A percentile compares a stretch with the other conserved stretches of the same genome.
Conservation (phyloP, 257 asterid genomes). For the Buddleja alternifolia region DNA sequence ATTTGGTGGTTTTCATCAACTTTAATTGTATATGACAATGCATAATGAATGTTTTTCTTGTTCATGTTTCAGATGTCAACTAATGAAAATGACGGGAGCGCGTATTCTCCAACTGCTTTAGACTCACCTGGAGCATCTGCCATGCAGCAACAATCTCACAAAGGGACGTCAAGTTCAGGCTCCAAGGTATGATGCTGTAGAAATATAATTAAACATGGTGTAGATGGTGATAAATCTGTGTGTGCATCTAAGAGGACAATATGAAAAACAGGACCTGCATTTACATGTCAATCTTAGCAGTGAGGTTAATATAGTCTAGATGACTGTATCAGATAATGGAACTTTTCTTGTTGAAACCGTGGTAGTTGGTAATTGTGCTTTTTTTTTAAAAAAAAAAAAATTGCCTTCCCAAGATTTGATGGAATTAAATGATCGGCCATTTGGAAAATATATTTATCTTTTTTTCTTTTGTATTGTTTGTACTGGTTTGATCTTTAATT, state of each 20-base stretch:
- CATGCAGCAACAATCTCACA: constrained; percentile 27
- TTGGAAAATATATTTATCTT: background rate
- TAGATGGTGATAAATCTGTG: constrained; percentile 8
- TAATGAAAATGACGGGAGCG: constrained; percentile 19
- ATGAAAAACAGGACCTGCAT: background rate
- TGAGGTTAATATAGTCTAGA: background rate
- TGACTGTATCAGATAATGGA: background rate
- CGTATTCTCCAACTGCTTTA: constrained; percentile 23
- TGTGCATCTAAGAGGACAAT: background rate
- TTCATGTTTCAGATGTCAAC: constrained; percentile 29
- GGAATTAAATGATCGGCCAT: background rate
- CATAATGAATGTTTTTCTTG: background rate
- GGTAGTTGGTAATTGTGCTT: background rate
- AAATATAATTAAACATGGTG: constrained; percentile 18
- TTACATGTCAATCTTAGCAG: background rate
- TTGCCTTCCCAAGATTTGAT: background rate
- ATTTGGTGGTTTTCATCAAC: background rate
- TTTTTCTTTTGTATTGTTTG: background rate
- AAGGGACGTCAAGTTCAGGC: constrained; percentile 28
- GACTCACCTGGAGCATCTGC: constrained; percentile 29
- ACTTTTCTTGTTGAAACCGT: background rate
- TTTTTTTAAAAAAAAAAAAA: background rate
- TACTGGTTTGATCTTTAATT: background rate
- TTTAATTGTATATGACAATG: background rate
- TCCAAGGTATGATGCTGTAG: constrained; percentile 36